These are phyloP conservation scores for Starmerella floricola DNA, from an alignment of 805 yeast species.

Conservation along the genomic window DNA sequence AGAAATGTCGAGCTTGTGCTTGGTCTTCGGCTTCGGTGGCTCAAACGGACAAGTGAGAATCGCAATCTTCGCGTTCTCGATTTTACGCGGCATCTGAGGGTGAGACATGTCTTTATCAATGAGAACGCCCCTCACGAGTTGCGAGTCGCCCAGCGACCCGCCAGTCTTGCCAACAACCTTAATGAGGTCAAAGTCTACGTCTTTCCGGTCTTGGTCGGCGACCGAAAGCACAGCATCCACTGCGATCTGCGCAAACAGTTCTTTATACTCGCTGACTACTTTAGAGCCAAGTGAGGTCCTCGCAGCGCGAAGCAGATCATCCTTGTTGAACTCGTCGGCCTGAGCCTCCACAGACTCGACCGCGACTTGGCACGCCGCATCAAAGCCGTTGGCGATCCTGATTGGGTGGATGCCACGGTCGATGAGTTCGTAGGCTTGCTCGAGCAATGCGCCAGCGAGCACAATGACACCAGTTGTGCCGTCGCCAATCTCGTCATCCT, in stretches of 20 bases:
- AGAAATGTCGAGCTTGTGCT: conserved; percentile 87
- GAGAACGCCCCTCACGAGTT: conserved; percentile 78
- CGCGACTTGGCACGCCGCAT: conserved; percentile 91
- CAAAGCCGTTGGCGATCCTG: conserved; percentile 92
- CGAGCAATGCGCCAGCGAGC: conserved; percentile 83
- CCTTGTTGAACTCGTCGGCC: conserved; percentile 49
- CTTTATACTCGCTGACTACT: conserved; percentile 87
- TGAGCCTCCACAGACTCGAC: conserved; percentile 58
- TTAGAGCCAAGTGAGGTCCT: conserved; percentile 90
- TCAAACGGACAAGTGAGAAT: conserved; percentile 97
- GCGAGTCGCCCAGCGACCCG: conserved; percentile 79
- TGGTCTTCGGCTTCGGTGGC: conserved; percentile 99
- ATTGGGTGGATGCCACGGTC: conserved; percentile 97
- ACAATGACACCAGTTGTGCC: conserved; percentile 99
- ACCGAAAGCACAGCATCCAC: conserved; percentile 90
- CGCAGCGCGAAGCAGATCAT: conserved; percentile 71
- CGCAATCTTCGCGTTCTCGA: conserved; percentile 75
- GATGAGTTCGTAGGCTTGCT: conserved; percentile 86
- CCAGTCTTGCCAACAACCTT: conserved; percentile 94
- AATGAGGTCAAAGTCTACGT: conserved; percentile 93
- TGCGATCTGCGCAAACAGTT: conserved; percentile 90
- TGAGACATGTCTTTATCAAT: conserved; percentile 95
- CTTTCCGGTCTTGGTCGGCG: conserved; percentile 82
- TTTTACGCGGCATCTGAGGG: conserved; percentile 88
- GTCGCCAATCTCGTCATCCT: conserved; percentile 97